Evolutionary conservation across 805 yeast genomes (phyloP), one percentile per base, ranked within the genome.

Genomic region (Starmerella scarabaei): DNA sequence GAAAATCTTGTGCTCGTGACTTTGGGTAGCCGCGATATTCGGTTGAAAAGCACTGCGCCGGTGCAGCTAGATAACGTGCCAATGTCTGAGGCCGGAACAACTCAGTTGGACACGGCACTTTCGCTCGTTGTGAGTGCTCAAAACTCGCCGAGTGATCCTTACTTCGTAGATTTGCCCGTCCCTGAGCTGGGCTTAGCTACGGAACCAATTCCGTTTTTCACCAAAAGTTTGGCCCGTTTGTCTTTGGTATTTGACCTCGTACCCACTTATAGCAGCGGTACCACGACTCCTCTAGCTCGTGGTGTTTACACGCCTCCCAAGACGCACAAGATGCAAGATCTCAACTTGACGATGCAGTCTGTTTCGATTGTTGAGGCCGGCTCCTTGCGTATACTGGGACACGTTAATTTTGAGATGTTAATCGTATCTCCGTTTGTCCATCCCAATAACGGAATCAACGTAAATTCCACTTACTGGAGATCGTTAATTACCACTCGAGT

Each of bases 401-500:
- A 71, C 3, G 65, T 88, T 19, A 72, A 73, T 40, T 86, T 88
- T 57, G 94, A 84, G 53, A 71, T 76, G 38, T 59, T 80, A 59
- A 59, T 77, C 32, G 79, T 83, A 4, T 73, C 69, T 11, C 77
- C 95, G 2, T 88, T 86, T 53, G 55, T 56, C 28, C 93, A 84
- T 56, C 75, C 76, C 7, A 69, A 71, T 30, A 73, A 79, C 75
- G 69, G 71, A 9, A 61, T 79, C n/a, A 59, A 57, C 60, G 46
- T 80, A 50, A 71, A 83, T 1, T 80, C 81, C 38, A 78, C 91
- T 1, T 86, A 85, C 61, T 88, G 96, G 96, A 82, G 80, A 54
- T 83, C 91, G 12, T 64, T 84, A 40, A 85, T 81, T 4, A 72
- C 88, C 0, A 82, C 95, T 1, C 69, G 94, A 44, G 94, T 88